Conservation (phyloP, 768 basidiomycete species). For the Termitomyces sp. region DNA sequence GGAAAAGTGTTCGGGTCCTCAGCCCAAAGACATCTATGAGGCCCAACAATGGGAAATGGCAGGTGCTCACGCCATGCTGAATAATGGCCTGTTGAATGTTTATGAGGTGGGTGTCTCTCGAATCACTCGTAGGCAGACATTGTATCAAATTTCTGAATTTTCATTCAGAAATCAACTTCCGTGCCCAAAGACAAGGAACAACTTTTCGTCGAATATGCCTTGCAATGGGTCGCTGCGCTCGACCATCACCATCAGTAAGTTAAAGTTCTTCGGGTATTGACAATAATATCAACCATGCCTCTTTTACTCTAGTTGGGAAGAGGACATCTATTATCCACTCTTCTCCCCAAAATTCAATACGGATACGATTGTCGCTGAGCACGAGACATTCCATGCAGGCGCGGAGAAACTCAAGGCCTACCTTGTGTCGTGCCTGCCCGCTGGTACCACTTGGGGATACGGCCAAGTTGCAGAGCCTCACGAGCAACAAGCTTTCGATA, state of each 20-base stretch:
- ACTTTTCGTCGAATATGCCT: conserved; percentile 17
- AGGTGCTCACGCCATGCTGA: conserved; percentile 18
- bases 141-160: neutral
- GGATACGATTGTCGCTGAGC: conserved; percentile 18
- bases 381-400: conserved; percentile 20
- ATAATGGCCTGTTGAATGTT: conserved; percentile 17
- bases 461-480: conserved; percentile 11
- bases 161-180: conserved; percentile 9
- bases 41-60: conserved; percentile 23
- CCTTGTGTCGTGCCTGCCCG: conserved; percentile 21
- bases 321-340: conserved; percentile 19
- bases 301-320: conserved; percentile 19
- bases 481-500: conserved; percentile 15
- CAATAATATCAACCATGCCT: neutral
- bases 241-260: conserved; percentile 21
- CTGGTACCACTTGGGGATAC: conserved; percentile 20
- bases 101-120: conserved; percentile 13
- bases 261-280: neutral
- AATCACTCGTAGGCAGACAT: neutral
- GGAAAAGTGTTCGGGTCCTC: conserved; percentile 7
- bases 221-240: conserved; percentile 20
- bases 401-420: conserved; percentile 17
- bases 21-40: conserved; percentile 18
- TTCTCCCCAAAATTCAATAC: conserved; percentile 20
- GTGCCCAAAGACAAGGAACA: conserved; percentile 11